A percentile compares a stretch with the other conserved stretches of the same genome.
Conservation (phyloP, 441 rosid species). For the Pelargonium fulgidum region DNA sequence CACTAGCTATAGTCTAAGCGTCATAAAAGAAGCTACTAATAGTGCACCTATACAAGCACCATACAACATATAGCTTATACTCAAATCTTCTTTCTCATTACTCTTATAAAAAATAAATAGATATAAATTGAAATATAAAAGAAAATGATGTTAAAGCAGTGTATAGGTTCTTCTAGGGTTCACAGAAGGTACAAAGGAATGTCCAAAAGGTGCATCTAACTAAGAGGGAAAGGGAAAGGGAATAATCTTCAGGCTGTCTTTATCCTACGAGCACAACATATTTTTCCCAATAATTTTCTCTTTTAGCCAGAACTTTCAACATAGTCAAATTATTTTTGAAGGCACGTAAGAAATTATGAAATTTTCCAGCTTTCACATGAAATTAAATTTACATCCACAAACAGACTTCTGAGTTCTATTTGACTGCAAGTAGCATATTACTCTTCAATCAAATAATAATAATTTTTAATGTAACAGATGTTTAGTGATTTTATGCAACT, state of each 20-base stretch:
- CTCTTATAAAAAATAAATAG: neutral
- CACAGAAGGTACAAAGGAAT: neutral
- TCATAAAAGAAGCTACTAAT: neutral
- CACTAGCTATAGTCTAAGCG: neutral
- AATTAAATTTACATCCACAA: too few relatives aligned
- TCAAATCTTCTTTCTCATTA: neutral
- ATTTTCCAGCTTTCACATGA: too few relatives aligned
- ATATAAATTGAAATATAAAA: neutral
- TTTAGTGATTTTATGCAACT: constrained; percentile 2
- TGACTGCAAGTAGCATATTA: neutral
- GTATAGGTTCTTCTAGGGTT: neutral
- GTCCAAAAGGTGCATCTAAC: neutral
- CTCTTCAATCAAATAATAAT: neutral
- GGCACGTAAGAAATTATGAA: too few relatives aligned
- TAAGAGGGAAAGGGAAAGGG: too few relatives aligned
- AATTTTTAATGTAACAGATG: neutral
- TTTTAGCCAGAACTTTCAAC: too few relatives aligned
- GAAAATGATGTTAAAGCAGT: neutral
- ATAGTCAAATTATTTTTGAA: too few relatives aligned
- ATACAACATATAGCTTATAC: neutral
- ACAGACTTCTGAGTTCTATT: neutral
- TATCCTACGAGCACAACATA: too few relatives aligned
- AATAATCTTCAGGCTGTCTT: too few relatives aligned
- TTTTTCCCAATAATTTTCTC: too few relatives aligned
- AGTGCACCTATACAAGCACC: neutral